Percentiles rank a stretch among this genome's conserved stretches.
phyloP scores from a whole-genome alignment of 495 filamentous ascomycete genomes.

The Talaromyces trachyspermus region DNA sequence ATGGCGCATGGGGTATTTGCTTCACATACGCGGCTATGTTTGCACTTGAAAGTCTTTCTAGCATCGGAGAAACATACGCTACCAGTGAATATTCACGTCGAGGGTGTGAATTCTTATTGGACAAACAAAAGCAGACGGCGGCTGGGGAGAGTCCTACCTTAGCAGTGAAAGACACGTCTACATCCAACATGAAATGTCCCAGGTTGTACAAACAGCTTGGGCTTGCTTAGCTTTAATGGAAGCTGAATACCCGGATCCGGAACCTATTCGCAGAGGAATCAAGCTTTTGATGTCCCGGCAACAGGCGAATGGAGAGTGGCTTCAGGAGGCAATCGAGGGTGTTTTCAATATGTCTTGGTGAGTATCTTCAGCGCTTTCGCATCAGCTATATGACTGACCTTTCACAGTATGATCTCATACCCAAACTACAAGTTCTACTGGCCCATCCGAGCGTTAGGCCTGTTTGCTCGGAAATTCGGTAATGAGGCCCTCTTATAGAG shows the following conservation, averaged over 20 bases:
- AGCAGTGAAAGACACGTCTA: constrained; percentile 59
- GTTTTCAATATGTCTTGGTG: constrained; percentile 98
- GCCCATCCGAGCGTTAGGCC: constrained; percentile 84
- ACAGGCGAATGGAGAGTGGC: constrained; percentile 83
- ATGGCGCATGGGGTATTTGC: constrained; percentile 95
- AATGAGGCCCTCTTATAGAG: constrained; percentile 46
- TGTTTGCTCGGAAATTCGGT: constrained; percentile 73
- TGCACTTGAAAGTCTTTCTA: constrained; percentile 76
- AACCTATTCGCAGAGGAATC: constrained; percentile 65
- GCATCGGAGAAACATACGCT: constrained; percentile 71
- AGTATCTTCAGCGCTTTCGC: constrained; percentile 19
- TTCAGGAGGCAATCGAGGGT: constrained; percentile 91
- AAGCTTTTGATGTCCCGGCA: constrained; percentile 80
- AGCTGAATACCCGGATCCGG: constrained; percentile 70
- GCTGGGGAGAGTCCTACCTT: constrained; percentile 93
- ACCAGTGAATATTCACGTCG: constrained; percentile 62
- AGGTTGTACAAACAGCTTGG: constrained; percentile 94
- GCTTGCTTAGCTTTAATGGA: constrained; percentile 77
- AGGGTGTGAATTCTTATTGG: constrained; percentile 79
- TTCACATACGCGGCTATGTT: constrained; percentile 97
- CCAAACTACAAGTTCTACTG: constrained; percentile 99
- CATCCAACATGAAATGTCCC: constrained; percentile 54
- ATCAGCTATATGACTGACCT: constrained; percentile 50
- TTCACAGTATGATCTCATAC: constrained; percentile 86
- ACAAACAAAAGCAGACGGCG: constrained; percentile 79